Evolutionary conservation across 2,329 filamentous ascomycete species (phyloP).

Genomic region (Scedosporium apiospermum): DNA sequence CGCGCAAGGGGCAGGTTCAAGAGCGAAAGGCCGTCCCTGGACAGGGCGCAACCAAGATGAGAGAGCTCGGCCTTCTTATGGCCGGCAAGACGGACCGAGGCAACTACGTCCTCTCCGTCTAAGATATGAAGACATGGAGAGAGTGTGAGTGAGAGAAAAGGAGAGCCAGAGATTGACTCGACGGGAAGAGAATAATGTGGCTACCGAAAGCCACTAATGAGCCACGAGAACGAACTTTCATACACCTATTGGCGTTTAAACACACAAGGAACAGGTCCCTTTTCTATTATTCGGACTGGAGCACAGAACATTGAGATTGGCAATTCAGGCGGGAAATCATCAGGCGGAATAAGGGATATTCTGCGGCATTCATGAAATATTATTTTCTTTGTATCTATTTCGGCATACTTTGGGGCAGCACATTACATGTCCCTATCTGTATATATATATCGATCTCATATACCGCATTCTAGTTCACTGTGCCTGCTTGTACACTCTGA

Average conservation of each 20-base stretch:
- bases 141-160: background rate
- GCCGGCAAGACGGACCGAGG: conserved; percentile 67
- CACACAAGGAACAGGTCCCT: background rate
- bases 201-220: background rate
- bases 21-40: conserved; percentile 66
- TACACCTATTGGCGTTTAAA: background rate
- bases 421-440: too few species aligned
- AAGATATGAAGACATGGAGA: conserved; percentile 13
- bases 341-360: background rate
- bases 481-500: too few species aligned
- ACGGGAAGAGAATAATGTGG: background rate
- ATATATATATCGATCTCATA: too few species aligned
- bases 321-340: background rate
- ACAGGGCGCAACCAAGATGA: conserved; percentile 86
- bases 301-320: background rate
- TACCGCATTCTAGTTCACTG: too few species aligned
- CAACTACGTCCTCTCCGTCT: conserved; percentile 71
- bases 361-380: background rate
- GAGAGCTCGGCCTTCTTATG: conserved; percentile 70
- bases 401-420: background rate
- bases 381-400: background rate
- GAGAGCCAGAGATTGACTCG: background rate
- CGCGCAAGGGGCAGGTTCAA: conserved; percentile 55
- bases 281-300: background rate
- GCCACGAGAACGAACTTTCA: background rate